These are phyloP conservation scores for Plasmodium adleri DNA, from an alignment of 169 alveolate genomes.

Conservation along the genomic window DNA sequence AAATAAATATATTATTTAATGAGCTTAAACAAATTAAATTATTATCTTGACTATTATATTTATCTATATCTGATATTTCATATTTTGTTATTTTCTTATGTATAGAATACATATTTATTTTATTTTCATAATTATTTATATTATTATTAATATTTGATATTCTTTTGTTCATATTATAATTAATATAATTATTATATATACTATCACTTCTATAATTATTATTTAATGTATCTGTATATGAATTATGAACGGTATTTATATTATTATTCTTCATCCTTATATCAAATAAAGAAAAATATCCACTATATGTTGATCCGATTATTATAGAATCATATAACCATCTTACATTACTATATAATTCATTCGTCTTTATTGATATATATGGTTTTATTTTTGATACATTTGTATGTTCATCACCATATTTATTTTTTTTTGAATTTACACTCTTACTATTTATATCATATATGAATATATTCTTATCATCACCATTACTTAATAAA, in stretches of 20 bases:
- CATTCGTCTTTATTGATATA: slow-evolving; percentile 57
- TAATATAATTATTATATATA: too few species aligned
- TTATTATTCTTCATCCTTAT: slow-evolving; percentile 42
- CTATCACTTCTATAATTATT: background rate
- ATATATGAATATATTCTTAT: slow-evolving; percentile 41
- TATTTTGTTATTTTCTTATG: slow-evolving; percentile 64
- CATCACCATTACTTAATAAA: slow-evolving; percentile 65
- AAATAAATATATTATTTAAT: slow-evolving; percentile 43
- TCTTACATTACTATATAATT: slow-evolving; percentile 54
- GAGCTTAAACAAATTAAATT: slow-evolving; percentile 56
- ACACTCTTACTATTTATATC: slow-evolving; percentile 29
- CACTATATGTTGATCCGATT: slow-evolving; percentile 64
- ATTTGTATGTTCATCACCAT: slow-evolving; percentile 17
- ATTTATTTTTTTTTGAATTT: background rate
- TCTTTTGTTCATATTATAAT: too few species aligned
- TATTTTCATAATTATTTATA: background rate
- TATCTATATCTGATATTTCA: slow-evolving; percentile 68
- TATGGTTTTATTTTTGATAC: slow-evolving; percentile 42
- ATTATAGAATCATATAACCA: slow-evolving; percentile 57
- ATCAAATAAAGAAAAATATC: slow-evolving; percentile 64
- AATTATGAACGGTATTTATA: background rate
- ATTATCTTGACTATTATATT: slow-evolving; percentile 50
- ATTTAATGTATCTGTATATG: background rate
- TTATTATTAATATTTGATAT: background rate
- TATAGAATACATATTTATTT: slow-evolving; percentile 22